These are phyloP conservation scores for Coriaria nepalensis DNA, from an alignment of 306 rosid genomes.

Conservation along the genomic window DNA sequence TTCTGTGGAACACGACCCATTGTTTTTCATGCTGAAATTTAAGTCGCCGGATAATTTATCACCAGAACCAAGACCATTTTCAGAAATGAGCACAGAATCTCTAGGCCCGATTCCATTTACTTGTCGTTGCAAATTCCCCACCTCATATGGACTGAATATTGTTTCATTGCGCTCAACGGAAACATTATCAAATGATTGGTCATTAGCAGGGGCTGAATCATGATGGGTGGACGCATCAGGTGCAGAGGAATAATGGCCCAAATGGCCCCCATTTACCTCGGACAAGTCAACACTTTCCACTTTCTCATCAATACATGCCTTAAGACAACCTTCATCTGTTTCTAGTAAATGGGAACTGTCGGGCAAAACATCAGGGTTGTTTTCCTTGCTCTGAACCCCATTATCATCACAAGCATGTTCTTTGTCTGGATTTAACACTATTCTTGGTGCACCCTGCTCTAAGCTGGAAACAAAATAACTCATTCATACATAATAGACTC, in stretches of 20 bases:
- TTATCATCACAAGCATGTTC: slow-evolving; percentile 17
- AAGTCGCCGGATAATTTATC: slow-evolving; percentile 16
- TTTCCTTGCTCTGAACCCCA: slow-evolving; percentile 30
- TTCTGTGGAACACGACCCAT: slow-evolving; percentile 13
- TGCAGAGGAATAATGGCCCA: slow-evolving; percentile 18
- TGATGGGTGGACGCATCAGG: slow-evolving; percentile 14
- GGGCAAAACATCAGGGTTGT: slow-evolving; percentile 23
- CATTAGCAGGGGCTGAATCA: slow-evolving; percentile 13
- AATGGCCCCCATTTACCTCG: slow-evolving; percentile 21
- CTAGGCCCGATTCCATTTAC: slow-evolving; percentile 20
- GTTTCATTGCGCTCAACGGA: slow-evolving; percentile 28
- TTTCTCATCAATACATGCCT: slow-evolving; percentile 25
- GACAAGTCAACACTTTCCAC: slow-evolving; percentile 23
- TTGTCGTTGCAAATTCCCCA: slow-evolving; percentile 17
- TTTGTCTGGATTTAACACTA: slow-evolving; percentile 16
- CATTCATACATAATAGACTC: slow-evolving; percentile 13
- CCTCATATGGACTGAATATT: slow-evolving; percentile 13
- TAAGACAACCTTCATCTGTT: slow-evolving; percentile 26
- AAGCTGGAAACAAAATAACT: slow-evolving; percentile 55
- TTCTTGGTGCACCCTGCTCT: slow-evolving; percentile 46
- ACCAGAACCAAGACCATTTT: slow-evolving; percentile 20
- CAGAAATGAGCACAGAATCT: slow-evolving; percentile 17
- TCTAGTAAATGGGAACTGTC: slow-evolving; percentile 25
- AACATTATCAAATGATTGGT: slow-evolving; percentile 17
- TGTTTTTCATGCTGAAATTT: slow-evolving; percentile 12